A percentile compares a stretch with the other conserved stretches of the same genome.
These are phyloP conservation scores for Biscutella auriculata DNA, from an alignment of 441 rosid genomes.

Conservation along the genomic window DNA sequence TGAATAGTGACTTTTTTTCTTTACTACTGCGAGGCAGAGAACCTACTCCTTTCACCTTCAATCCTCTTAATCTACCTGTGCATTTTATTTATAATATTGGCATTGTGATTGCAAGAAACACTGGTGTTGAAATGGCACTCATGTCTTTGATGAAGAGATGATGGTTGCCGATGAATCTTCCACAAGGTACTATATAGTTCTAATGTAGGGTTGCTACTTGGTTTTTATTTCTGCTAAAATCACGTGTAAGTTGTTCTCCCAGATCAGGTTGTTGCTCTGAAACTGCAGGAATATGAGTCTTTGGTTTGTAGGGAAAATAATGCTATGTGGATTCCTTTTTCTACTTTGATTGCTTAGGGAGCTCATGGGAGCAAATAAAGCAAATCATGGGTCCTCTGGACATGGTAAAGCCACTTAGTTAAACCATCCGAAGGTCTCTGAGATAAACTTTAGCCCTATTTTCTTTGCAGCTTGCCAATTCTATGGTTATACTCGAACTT, in stretches of 20 bases:
- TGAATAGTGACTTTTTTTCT: conserved; percentile 36
- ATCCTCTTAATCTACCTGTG: conserved; percentile 17
- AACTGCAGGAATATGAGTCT: too few relatives aligned
- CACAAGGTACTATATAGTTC: conserved; percentile 50
- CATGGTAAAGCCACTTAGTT: too few relatives aligned
- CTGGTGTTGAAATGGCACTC: conserved; percentile 65
- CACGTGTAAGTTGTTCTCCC: conserved; percentile 10
- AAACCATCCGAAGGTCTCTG: background rate
- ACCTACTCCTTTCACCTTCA: background rate
- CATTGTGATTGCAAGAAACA: conserved; percentile 85
- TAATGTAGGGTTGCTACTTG: conserved; percentile 20
- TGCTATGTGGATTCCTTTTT: background rate
- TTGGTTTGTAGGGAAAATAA: background rate
- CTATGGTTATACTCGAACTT: background rate
- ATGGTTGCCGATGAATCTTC: conserved; percentile 31
- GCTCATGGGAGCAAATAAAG: background rate
- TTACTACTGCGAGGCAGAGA: conserved; percentile 30
- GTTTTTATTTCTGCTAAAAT: background rate
- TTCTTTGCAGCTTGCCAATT: background rate
- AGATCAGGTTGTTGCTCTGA: background rate
- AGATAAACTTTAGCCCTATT: background rate
- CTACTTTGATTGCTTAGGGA: background rate
- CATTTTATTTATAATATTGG: conserved; percentile 33
- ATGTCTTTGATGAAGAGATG: conserved; percentile 59
- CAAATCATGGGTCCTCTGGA: background rate